These are phyloP conservation scores for Cryphonectria naterciae DNA, from an alignment of 2,329 filamentous ascomycete genomes.

Conservation along the genomic window DNA sequence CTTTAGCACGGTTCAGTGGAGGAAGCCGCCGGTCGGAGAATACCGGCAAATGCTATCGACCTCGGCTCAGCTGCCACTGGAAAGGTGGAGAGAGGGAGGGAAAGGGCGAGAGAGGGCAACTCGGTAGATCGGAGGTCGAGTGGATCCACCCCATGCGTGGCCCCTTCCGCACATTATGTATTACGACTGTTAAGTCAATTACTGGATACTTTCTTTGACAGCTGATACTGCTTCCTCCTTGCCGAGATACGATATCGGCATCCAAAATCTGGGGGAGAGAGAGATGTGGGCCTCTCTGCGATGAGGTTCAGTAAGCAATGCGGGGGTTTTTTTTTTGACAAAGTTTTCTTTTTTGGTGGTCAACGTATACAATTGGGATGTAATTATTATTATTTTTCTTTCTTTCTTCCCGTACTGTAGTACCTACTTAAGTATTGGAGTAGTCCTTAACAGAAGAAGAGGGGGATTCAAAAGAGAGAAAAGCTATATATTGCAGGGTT, in stretches of 20 bases:
- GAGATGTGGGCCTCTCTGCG: background rate
- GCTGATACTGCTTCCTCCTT: background rate
- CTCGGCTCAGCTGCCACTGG: slow-evolving; percentile 10
- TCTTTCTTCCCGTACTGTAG: too few species aligned
- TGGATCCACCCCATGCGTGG: slow-evolving; percentile 1
- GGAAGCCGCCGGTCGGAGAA: background rate
- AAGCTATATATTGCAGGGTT: too few species aligned
- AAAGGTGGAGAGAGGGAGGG: too few species aligned
- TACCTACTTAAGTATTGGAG: background rate
- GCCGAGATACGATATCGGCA: slow-evolving; percentile 27
- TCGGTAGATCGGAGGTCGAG: slow-evolving; percentile 27
- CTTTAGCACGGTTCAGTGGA: background rate
- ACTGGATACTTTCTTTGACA: slow-evolving; percentile 5
- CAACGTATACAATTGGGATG: too few species aligned
- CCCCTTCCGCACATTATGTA: background rate
- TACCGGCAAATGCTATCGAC: slow-evolving; percentile 9
- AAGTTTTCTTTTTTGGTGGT: background rate
- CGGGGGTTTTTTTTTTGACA: background rate
- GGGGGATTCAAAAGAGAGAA: too few species aligned
- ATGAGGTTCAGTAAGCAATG: background rate
- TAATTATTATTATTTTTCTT: too few species aligned
- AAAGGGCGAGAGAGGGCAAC: background rate
- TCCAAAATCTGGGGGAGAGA: background rate
- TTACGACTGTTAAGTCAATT: background rate
- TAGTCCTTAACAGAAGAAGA: background rate